These are phyloP conservation scores for Raddia guianensis DNA, from an alignment of 176 grass and related monocot species.

Conservation along the genomic window DNA sequence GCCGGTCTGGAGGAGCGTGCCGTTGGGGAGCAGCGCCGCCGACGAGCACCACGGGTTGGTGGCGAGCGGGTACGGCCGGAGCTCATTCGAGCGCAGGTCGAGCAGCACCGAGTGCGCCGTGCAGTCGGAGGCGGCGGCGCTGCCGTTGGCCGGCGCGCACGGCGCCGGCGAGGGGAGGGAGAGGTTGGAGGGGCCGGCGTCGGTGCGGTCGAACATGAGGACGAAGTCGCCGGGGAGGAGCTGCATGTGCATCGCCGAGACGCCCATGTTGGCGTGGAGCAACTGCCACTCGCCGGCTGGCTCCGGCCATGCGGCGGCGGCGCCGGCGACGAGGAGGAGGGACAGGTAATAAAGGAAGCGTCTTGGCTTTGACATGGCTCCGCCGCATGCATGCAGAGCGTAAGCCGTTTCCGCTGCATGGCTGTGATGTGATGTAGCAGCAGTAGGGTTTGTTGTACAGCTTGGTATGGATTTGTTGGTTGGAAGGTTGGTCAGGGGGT, in stretches of 20 bases:
- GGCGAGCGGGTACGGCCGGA: constrained; percentile 60
- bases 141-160: not conserved
- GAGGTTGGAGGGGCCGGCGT: constrained; percentile 71
- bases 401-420: constrained; percentile 15
- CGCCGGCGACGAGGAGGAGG: not conserved
- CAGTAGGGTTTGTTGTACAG: constrained; percentile 32
- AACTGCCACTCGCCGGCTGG: constrained; percentile 64
- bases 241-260: constrained; percentile 95
- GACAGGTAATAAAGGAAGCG: not conserved
- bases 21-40: constrained; percentile 71
- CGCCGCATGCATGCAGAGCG: not conserved
- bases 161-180: constrained; percentile 41
- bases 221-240: constrained; percentile 68
- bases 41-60: constrained; percentile 94
- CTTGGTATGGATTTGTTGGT: constrained; percentile 22
- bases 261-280: constrained; percentile 72
- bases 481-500: constrained; percentile 39
- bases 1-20: constrained; percentile 76
- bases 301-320: constrained; percentile 31
- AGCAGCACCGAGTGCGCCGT: constrained; percentile 77
- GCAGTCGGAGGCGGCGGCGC: constrained; percentile 44
- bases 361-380: constrained; percentile 31
- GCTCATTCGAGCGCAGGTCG: constrained; percentile 40
- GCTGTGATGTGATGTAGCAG: not conserved
- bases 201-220: constrained; percentile 83